A percentile compares a stretch with the other conserved stretches of the same genome.
Conservation (phyloP, 257 asterid genomes). For the Mitragyna speciosa region DNA sequence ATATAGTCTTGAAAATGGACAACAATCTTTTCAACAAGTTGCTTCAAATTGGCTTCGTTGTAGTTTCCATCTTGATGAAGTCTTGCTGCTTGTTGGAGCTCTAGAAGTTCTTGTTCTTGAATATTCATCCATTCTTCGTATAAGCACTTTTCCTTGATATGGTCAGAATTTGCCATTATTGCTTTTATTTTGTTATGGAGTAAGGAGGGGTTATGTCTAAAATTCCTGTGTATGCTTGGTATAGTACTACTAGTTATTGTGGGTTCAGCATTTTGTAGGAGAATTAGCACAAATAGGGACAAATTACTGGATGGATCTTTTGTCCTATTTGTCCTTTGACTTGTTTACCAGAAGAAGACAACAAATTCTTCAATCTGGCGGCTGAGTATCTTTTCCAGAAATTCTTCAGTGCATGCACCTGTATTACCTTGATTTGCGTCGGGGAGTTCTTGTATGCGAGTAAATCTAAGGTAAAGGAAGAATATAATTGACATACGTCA, state of each 20-base stretch:
- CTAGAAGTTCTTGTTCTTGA: constrained; percentile 42
- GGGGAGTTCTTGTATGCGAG: too few species aligned
- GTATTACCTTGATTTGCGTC: too few species aligned
- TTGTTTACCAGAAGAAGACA: too few species aligned
- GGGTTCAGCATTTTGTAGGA: background rate
- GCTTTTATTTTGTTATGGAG: too few species aligned
- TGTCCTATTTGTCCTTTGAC: too few species aligned
- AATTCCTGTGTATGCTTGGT: too few species aligned
- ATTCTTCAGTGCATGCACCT: too few species aligned
- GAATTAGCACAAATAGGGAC: background rate
- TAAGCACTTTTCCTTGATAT: constrained; percentile 25
- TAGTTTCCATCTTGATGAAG: background rate
- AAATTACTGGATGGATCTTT: background rate
- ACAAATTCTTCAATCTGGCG: too few species aligned
- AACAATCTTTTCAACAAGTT: constrained; percentile 27
- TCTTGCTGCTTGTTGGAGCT: constrained; percentile 32
- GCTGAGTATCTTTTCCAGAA: too few species aligned
- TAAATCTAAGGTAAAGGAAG: too few species aligned
- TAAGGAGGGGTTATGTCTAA: too few species aligned
- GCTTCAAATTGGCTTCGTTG: constrained; percentile 25
- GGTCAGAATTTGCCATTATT: constrained; percentile 16
- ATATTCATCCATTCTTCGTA: constrained; percentile 42
- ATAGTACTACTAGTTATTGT: background rate
- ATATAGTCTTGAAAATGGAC: constrained; percentile 30
- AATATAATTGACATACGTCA: too few species aligned